Evolutionary conservation across 108 stramenopile species (phyloP), one percentile per base, ranked within the genome.

Genomic region (Skeletonema tropicum): DNA sequence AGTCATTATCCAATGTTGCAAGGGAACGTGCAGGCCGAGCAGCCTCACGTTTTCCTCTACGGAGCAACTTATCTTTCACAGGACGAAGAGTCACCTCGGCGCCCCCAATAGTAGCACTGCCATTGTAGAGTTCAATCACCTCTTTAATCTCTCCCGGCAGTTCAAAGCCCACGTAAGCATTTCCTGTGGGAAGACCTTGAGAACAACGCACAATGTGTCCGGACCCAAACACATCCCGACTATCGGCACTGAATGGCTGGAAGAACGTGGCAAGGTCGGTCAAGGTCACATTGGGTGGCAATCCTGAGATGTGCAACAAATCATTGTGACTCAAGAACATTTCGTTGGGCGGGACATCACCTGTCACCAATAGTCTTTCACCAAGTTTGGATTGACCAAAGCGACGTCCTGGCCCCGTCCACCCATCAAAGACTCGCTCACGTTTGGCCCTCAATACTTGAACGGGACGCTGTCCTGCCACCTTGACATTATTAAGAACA

Each of bases 91-190:
- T 46, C 19, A 83, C 83, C 15, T 64, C 62, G 15, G 70, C 74
- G 15, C 73, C 77, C 11, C 84, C 78, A 35, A 88, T 86, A 11
- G 61, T 58, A 0, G 76, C 74, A 58, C 83, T 82, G 55, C 75
- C 75, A 3, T 71, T 52, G 60, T 82, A 76, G 23, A 68, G 45
- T 33, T 73, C 61, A 26, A 77, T 39, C 26, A 85, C 89, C 25
- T 84, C 75, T 57, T 89, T 82, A 26, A 87, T 87, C 70, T 95
- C 94, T 38, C 88, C 89, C 14, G 81, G 79, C 33, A 83, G 71
- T 66, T 95, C 92, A 68, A 95, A 95, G 7, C 94, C 94, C 62
- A 95, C 88, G 59, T 89, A 95, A 15, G 89, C 94, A 33, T 73
- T 59, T 35, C 88, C 90, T n/a, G 90, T 93, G 32, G 87, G 84